phyloP scores from a whole-genome alignment of 495 filamentous ascomycete species.

The Xylaria acuta region DNA sequence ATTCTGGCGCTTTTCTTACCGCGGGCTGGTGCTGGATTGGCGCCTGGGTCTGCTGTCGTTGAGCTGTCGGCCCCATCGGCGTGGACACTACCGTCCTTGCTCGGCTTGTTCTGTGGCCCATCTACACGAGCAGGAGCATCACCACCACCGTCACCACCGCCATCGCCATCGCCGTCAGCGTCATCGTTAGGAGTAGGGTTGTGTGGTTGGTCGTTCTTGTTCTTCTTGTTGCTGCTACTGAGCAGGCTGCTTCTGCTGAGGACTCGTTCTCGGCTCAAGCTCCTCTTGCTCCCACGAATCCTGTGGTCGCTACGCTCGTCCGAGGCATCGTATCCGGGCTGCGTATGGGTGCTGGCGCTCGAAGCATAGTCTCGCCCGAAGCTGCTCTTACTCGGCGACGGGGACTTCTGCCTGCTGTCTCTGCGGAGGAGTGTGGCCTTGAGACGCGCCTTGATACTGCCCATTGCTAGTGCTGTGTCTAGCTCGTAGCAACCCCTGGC shows the following conservation, averaged over 20 bases:
- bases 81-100: not conserved
- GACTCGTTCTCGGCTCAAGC: conserved; percentile 8
- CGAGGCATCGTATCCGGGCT: conserved; percentile 36
- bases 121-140: not conserved
- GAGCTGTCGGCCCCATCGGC: conserved; percentile 14
- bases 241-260: not conserved
- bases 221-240: not conserved
- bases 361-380: conserved; percentile 33
- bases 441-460: conserved; percentile 54
- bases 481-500: conserved; percentile 2
- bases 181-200: not conserved
- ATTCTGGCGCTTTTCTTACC: conserved; percentile 16
- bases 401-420: conserved; percentile 47
- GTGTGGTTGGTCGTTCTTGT: not conserved
- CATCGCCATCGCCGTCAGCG: not conserved
- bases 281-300: conserved; percentile 11
- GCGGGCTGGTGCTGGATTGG: conserved; percentile 15
- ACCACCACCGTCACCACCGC: not conserved
- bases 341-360: conserved; percentile 35
- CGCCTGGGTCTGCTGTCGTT: conserved; percentile 6
- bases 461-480: conserved; percentile 39
- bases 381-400: conserved; percentile 43
- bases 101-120: not conserved
- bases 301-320: conserved; percentile 21
- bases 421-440: conserved; percentile 56